Evolutionary conservation across 1,284 basidiomycete species (phyloP).

Genomic region (Trichosporon sp.): DNA sequence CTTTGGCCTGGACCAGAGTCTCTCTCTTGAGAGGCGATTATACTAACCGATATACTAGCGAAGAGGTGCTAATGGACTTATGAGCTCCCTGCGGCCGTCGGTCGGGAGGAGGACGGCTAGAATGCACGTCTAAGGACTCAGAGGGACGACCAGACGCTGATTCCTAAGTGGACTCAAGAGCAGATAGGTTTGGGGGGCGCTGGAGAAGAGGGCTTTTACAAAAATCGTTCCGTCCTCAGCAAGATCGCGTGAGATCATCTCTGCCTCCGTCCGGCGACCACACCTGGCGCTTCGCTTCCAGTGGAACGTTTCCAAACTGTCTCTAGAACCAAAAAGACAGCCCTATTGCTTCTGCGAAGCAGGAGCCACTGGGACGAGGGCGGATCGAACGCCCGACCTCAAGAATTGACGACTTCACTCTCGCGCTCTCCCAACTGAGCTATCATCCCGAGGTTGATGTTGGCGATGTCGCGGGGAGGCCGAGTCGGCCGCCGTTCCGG

Average conservation of each 20-base stretch:
- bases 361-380: neutral
- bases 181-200: too few relatives aligned
- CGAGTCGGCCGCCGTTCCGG: too few relatives aligned
- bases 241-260: too few relatives aligned
- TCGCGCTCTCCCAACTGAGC: neutral
- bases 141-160: too few relatives aligned
- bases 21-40: slow-evolving; percentile 3
- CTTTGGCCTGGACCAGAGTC: neutral
- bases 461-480: too few relatives aligned
- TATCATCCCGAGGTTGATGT: neutral
- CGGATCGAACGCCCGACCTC: neutral
- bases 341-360: neutral
- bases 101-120: too few relatives aligned
- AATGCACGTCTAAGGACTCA: too few relatives aligned
- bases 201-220: too few relatives aligned
- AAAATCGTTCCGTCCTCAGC: too few relatives aligned
- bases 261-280: too few relatives aligned
- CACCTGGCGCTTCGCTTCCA: too few relatives aligned
- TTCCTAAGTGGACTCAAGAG: too few relatives aligned
- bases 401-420: neutral
- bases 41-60: slow-evolving; percentile 3
- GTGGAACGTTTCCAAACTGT: neutral
- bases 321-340: neutral
- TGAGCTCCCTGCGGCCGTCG: neutral
- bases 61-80: neutral